Evolutionary conservation across 2,329 filamentous ascomycete species (phyloP), one percentile per base, ranked within the genome.

Genomic region (Colletotrichum liriopes): DNA sequence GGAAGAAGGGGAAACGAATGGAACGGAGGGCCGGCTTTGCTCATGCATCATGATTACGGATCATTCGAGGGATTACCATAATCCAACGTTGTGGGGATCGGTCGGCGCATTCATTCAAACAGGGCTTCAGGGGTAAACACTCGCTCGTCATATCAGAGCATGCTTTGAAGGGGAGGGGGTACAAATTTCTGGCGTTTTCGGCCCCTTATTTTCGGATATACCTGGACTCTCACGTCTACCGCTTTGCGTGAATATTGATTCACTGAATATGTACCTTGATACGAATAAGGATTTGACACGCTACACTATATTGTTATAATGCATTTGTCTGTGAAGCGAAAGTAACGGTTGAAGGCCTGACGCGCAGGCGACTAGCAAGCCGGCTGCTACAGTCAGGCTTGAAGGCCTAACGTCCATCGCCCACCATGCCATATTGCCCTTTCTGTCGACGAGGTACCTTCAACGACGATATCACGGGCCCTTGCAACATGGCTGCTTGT

Each of bases 181-280:
- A 32, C 32, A n/a, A 39, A 18, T 47, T 54, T 69, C 39, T 39
- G 63, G 56, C 55, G 64, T 71, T 67, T 35, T 35, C 43, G 9
- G 37, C 35, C 16, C 45, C 37, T 8, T 35, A n/a, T 49, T 41
- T 47, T 58, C 45, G 37, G 56, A 71, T 71, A 71, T 71, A 71
- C 68, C 68, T 71, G 68, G 68, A 71, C 68, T 41, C 35, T 14
- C 20, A 67, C 41, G 68, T 71, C 64, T 51, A 67, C 68, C 65
- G 64, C 51, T 54, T 7, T 51, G 56, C 49, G 64, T 67, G 26
- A 68, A 71, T 58, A 71, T 59, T 58, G 54, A 61, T 32, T 26
- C 63, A 37, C 66, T 37, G 11, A 37, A 37, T 37, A 37, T 37
- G 35, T 6, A 45, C 41, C 29, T 45, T n/a, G 47, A 52, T 20